Conservation (phyloP, 768 basidiomycete species). For the Pulveroboletus sp. region DNA sequence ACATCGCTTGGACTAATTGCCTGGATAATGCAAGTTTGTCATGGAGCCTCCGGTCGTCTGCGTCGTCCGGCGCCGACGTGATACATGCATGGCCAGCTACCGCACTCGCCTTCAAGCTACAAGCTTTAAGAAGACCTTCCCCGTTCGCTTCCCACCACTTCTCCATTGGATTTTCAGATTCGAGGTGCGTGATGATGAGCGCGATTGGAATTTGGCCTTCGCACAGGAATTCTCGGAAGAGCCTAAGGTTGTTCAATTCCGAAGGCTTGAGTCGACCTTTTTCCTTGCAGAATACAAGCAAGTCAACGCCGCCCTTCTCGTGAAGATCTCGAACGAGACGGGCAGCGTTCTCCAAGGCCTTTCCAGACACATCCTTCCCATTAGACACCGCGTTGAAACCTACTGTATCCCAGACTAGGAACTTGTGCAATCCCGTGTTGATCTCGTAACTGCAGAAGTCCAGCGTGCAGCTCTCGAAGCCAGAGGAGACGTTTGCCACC, state of each 20-base stretch:
- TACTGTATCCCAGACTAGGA: conserved; percentile 32
- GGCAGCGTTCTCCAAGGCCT: conserved; percentile 25
- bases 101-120: conserved; percentile 7
- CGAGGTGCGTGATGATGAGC: conserved; percentile 39
- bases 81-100: conserved; percentile 31
- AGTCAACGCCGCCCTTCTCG: conserved; percentile 33
- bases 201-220: conserved; percentile 36
- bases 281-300: conserved; percentile 38
- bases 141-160: conserved; percentile 30
- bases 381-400: conserved; percentile 24
- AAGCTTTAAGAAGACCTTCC: conserved; percentile 8
- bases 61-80: conserved; percentile 15
- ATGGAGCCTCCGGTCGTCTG: not conserved
- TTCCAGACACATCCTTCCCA: conserved; percentile 3
- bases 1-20: conserved; percentile 13
- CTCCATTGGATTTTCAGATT: conserved; percentile 28
- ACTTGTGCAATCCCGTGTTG: conserved; percentile 17
- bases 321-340: conserved; percentile 29
- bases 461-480: conserved; percentile 34
- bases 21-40: conserved; percentile 15
- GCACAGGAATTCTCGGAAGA: conserved; percentile 40
- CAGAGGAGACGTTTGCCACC: conserved; percentile 24
- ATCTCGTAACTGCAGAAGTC: conserved; percentile 21
- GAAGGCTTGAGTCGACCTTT: conserved; percentile 27
- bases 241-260: conserved; percentile 29